Evolutionary conservation across 768 basidiomycete genomes (phyloP).

Genomic region (Chalciporus sphaerocephalus): DNA sequence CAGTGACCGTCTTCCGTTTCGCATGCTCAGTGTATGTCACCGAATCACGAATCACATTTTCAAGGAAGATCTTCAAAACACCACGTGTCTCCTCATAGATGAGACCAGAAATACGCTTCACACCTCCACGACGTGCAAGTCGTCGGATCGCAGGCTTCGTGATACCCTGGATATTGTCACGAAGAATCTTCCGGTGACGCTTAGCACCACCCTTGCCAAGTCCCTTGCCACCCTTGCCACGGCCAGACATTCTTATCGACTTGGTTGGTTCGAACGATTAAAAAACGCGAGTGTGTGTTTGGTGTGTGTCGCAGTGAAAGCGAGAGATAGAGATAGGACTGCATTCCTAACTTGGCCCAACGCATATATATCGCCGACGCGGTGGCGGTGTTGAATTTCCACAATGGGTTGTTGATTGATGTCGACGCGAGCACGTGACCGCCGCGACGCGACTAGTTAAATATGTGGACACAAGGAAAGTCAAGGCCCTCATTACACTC

Average conservation of each 20-base stretch:
- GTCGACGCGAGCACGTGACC: conserved; percentile 25
- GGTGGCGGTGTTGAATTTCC: conserved; percentile 31
- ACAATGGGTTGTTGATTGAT: conserved; percentile 17
- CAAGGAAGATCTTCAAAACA: conserved; percentile 85
- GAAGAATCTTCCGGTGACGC: conserved; percentile 94
- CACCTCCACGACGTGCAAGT: conserved; percentile 95
- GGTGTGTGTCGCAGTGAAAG: conserved; percentile 10
- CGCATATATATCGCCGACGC: conserved; percentile 18
- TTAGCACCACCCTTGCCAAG: conserved; percentile 97
- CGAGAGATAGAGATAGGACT: conserved; percentile 2
- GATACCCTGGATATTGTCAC: conserved; percentile 79
- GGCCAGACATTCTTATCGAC: conserved; percentile 84
- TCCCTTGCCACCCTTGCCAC: conserved; percentile 96
- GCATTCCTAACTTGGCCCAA: not conserved
- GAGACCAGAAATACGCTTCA: conserved; percentile 83
- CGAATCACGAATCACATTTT: conserved; percentile 95
- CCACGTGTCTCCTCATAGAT: conserved; percentile 91
- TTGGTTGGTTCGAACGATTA: conserved; percentile 9
- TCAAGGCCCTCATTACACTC: conserved; percentile 5
- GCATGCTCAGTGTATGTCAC: conserved; percentile 99
- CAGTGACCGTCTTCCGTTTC: conserved; percentile 92
- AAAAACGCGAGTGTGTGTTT: conserved; percentile 10
- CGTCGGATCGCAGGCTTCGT: conserved; percentile 94
- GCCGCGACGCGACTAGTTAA: conserved; percentile 25
- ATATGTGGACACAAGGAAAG: conserved; percentile 11